These are phyloP conservation scores for Arxiozyma bovina DNA, from an alignment of 1,139 yeast genomes.

Conservation along the genomic window DNA sequence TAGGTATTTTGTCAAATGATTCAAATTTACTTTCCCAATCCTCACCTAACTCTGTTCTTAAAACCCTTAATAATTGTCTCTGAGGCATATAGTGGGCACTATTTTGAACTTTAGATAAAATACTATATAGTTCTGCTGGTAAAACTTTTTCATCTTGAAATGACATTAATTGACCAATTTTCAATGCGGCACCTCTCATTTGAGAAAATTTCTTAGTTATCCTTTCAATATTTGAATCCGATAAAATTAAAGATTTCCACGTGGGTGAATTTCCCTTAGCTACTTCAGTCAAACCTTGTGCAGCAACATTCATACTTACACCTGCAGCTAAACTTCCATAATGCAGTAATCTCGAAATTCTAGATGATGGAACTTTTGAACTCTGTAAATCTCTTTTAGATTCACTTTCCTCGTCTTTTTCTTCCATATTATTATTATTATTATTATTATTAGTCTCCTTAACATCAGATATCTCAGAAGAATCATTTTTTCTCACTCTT, in stretches of 20 bases:
- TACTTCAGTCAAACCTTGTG: constrained; percentile 65
- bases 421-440: neutral
- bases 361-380: constrained; percentile 74
- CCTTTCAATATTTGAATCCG: constrained; percentile 77
- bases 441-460: no score
- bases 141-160: constrained; percentile 82
- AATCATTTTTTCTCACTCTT: neutral
- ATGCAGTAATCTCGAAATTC: constrained; percentile 81
- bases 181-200: constrained; percentile 98
- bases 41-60: constrained; percentile 61
- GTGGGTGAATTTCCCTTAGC: constrained; percentile 46
- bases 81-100: constrained; percentile 96
- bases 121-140: constrained; percentile 76
- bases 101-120: constrained; percentile 79
- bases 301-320: constrained; percentile 75
- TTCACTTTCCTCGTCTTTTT: constrained; percentile 3
- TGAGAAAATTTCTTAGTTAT: constrained; percentile 79
- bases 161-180: constrained; percentile 89
- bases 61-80: constrained; percentile 71
- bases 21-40: constrained; percentile 72
- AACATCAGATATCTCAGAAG: neutral
- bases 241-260: constrained; percentile 55
- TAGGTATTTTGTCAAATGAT: constrained; percentile 76
- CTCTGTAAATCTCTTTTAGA: constrained; percentile 35
- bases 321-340: constrained; percentile 92